Base-by-base conservation (phyloP, 257 asterid genomes). In the Mitragyna speciosa region DNA sequence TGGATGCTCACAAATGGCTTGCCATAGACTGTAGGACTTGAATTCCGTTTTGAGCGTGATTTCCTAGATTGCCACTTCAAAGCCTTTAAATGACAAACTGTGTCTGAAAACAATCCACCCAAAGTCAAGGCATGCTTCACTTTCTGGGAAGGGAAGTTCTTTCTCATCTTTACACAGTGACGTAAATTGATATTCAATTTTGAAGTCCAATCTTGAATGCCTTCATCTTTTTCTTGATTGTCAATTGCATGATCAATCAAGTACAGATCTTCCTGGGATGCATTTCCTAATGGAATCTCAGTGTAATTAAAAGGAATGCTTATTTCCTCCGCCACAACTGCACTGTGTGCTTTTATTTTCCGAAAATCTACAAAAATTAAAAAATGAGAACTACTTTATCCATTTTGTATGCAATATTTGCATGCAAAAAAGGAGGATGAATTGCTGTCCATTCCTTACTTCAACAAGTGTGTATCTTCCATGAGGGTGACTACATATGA, bases 311-410 rank as follows among this genome's bases (percentile, higher is more conserved):
- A 94, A 70, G 97, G 84, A 65, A 61, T 66, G 39, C 78, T 69
- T n/a, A 89, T 85, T 84, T 94, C 98, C 86, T 92, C 98, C 0
- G 97, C 97, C 79, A 91, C 81, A 67, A 81, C 86, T 6, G 92
- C 90, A 63, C 94, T 94, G 89, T 94, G 97, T 76, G 92, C 84
- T 81, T 89, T 92, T 70, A 96, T 94, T 85, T 93, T 96, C 90
- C 83, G 91, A 73, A 94, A 96, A 79, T 94, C 99, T 94, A 67
- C 81, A 88, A 66, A 63, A 71, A 31, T 12, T 10, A 22, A 73
- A 75, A 66, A 31, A 26, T 8, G 31, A 61, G 26, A 15, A 45
- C 7, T 43, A 73, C 45, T n/a, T 30, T 12, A 49, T 74, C 79
- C 45, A 54, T 39, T 28, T 31, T 36, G 74, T 56, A 20, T 9